Evolutionary conservation across 768 basidiomycete genomes (phyloP).

Genomic region (Tylopilus sp.): DNA sequence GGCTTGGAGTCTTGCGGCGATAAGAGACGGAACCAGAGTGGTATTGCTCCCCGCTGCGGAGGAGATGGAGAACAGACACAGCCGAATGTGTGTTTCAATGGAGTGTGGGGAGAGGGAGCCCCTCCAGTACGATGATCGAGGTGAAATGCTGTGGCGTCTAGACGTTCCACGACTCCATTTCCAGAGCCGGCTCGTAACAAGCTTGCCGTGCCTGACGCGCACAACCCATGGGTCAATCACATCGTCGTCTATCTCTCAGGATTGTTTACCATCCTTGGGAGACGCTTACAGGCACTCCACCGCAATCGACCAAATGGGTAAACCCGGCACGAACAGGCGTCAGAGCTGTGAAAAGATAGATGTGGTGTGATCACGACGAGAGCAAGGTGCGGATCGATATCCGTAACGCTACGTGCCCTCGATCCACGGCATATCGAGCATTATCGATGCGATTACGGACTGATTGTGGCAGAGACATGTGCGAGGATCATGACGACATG

Average conservation of each 20-base stretch:
- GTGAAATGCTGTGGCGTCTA: not conserved
- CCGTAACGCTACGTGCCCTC: not conserved
- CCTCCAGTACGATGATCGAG: not conserved
- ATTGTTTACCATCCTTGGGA: not conserved
- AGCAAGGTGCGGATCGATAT: conserved; percentile 15
- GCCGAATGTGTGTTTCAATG: not conserved
- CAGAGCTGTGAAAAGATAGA: conserved; percentile 4
- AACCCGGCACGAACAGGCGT: conserved; percentile 3
- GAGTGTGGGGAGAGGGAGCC: conserved; percentile 1
- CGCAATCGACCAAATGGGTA: conserved; percentile 4
- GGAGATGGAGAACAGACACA: not conserved
- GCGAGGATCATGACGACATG: conserved; percentile 12
- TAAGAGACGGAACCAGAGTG: not conserved
- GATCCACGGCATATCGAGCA: conserved; percentile 1
- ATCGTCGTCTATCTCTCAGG: not conserved
- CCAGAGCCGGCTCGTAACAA: not conserved
- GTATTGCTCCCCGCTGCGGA: too few relatives aligned
- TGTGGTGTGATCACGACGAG: conserved; percentile 13
- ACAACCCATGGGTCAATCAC: not conserved
- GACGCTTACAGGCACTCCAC: not conserved
- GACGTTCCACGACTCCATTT: not conserved
- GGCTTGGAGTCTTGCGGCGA: not conserved
- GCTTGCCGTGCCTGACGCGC: conserved; percentile 3
- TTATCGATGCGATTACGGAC: conserved; percentile 21
- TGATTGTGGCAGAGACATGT: conserved; percentile 8